Evolutionary conservation across 116 monocot genomes (phyloP).

Genomic region (Cymodocea nodosa): DNA sequence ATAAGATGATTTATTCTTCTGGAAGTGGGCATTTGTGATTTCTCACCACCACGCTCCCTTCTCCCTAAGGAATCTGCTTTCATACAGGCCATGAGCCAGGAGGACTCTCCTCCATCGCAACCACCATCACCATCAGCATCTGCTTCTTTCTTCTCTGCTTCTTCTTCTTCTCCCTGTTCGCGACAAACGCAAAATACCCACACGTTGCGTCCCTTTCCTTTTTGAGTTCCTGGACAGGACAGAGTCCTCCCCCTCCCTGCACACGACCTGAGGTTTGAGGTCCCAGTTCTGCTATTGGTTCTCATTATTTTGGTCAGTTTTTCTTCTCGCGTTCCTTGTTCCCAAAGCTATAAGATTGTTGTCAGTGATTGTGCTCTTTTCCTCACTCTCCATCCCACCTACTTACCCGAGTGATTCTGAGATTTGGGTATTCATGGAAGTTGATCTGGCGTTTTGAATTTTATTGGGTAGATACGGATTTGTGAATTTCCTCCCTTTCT

Average conservation of each 20-base stretch:
- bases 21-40: constrained; percentile 12
- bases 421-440: neutral
- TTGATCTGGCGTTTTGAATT: neutral
- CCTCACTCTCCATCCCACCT: neutral
- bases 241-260: neutral
- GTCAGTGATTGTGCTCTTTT: constrained; percentile 3
- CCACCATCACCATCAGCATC: neutral
- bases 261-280: constrained; percentile 1
- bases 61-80: constrained; percentile 38
- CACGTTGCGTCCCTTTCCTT: constrained; percentile 2
- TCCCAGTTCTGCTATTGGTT: neutral
- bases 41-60: constrained; percentile 17
- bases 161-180: neutral
- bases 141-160: constrained; percentile 2
- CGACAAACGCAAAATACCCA: constrained; percentile 2
- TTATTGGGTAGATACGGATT: neutral
- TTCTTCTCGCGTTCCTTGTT: neutral
- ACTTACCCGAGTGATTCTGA: neutral
- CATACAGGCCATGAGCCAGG: constrained; percentile 28
- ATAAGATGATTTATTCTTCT: neutral
- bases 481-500: no score
- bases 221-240: constrained; percentile 7
- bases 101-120: constrained; percentile 11
- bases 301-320: neutral
- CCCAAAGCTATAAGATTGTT: constrained; percentile 1